A percentile compares a stretch with the other conserved stretches of the same genome.
Evolutionary conservation across 2,329 filamentous ascomycete species (phyloP).

Genomic region (Paecilomyces dactylethromorphus): DNA sequence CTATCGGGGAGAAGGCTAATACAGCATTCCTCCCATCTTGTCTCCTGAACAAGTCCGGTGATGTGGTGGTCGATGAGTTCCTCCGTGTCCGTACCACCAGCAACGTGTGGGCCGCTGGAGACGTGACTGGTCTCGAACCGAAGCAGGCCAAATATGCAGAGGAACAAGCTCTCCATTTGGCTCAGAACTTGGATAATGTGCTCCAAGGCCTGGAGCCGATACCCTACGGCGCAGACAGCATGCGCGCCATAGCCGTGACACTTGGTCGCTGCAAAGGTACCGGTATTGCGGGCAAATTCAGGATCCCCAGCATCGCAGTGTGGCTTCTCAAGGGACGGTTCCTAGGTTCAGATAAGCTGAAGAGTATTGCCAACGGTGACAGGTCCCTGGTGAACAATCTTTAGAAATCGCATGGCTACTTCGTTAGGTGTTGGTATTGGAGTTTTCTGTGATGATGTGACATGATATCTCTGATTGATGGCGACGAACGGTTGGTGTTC

Average conservation of each 20-base stretch:
- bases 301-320: not conserved
- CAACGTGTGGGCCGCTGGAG: constrained; percentile 12
- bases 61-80: constrained; percentile 9
- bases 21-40: constrained; percentile 6
- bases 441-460: not conserved
- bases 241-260: not conserved
- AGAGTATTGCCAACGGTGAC: not conserved
- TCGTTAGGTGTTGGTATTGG: not conserved
- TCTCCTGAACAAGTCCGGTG: constrained; percentile 1
- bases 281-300: not conserved
- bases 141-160: constrained; percentile 7
- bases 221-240: not conserved
- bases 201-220: not conserved
- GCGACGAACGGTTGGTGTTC: too few relatives aligned
- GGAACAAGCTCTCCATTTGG: constrained; percentile 2
- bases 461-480: not conserved
- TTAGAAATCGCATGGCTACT: not conserved
- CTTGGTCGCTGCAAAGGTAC: not conserved
- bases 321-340: not conserved
- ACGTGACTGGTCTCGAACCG: constrained; percentile 9
- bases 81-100: constrained; percentile 7
- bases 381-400: not conserved
- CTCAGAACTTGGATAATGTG: not conserved
- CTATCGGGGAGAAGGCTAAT: constrained; percentile 9
- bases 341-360: not conserved